These are phyloP conservation scores for Metarhizium sp. DNA, from an alignment of 2,329 filamentous ascomycete species.

Conservation along the genomic window DNA sequence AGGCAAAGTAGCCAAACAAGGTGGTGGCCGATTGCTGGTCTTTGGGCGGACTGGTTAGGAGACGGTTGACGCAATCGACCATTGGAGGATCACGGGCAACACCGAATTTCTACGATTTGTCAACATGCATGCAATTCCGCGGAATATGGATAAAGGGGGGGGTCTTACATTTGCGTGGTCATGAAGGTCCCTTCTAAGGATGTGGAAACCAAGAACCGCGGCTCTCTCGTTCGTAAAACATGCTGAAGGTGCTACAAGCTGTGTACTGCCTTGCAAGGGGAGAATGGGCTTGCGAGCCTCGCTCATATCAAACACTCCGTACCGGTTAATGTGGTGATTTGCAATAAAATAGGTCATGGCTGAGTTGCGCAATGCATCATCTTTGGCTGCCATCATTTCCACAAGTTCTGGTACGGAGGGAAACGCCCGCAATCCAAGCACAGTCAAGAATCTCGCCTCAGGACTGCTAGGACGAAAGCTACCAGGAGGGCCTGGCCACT, in stretches of 20 bases:
- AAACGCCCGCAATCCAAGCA: conserved; percentile 62
- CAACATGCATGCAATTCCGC: background rate
- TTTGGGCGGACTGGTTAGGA: conserved; percentile 64
- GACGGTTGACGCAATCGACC: conserved; percentile 60
- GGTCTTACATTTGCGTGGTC: conserved; percentile 53
- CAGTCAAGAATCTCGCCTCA: conserved; percentile 66
- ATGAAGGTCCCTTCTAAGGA: conserved; percentile 68
- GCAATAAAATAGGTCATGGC: conserved; percentile 75
- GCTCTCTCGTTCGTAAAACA: conserved; percentile 79
- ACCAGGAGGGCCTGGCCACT: conserved; percentile 64
- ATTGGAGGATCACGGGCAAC: conserved; percentile 77
- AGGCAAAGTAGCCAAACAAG: conserved; percentile 77
- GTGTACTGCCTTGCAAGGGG: conserved; percentile 60
- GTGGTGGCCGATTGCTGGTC: conserved; percentile 56
- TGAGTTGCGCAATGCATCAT: conserved; percentile 50
- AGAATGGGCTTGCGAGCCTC: conserved; percentile 52
- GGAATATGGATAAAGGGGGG: background rate
- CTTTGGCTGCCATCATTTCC: conserved; percentile 61
- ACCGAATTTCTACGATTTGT: conserved; percentile 57
- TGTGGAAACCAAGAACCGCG: conserved; percentile 68
- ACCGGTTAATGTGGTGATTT: conserved; percentile 70
- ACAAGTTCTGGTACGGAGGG: conserved; percentile 69
- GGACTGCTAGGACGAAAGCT: conserved; percentile 53
- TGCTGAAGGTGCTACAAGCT: conserved; percentile 61
- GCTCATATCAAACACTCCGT: conserved; percentile 54